A percentile compares a stretch with the other conserved stretches of the same genome.
Conservation (phyloP, 345 rosid genomes). For the Moringa oleifera region DNA sequence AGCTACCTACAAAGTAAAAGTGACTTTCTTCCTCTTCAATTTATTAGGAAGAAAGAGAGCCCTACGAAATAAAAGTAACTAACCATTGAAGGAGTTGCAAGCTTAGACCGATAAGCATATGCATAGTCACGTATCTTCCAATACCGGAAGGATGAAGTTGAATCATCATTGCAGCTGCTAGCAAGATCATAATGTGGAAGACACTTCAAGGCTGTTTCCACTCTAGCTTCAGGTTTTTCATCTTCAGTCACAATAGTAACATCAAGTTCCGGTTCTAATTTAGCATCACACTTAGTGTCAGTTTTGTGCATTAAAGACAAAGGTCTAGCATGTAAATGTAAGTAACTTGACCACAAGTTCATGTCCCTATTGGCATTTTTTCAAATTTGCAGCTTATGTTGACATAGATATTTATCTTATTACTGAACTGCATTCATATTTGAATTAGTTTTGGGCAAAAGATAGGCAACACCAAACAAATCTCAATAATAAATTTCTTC, state of each 20-base stretch:
- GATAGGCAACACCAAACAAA: too few species aligned
- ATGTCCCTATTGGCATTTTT: background rate
- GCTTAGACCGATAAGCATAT: conserved; percentile 66
- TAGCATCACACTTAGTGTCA: conserved; percentile 13
- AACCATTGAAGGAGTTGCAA: conserved; percentile 65
- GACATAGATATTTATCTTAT: background rate
- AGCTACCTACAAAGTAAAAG: conserved; percentile 50
- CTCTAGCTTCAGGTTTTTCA: conserved; percentile 56
- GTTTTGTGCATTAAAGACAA: background rate
- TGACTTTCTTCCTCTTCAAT: conserved; percentile 3
- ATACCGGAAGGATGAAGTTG: conserved; percentile 44
- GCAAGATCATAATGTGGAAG: conserved; percentile 63
- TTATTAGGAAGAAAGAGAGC: background rate
- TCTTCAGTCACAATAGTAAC: conserved; percentile 47
- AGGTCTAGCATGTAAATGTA: background rate
- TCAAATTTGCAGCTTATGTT: background rate
- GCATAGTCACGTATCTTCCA: conserved; percentile 94
- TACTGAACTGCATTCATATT: background rate
- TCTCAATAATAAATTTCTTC: too few species aligned
- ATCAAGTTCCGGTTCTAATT: conserved; percentile 53
- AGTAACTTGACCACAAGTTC: background rate
- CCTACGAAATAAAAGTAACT: conserved; percentile 13
- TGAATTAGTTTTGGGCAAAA: too few species aligned
- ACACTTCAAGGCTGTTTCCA: conserved; percentile 61
- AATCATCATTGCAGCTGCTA: conserved; percentile 30